Evolutionary conservation across 2,329 filamentous ascomycete species (phyloP).

Genomic region (Amauroascus verrucosus): DNA sequence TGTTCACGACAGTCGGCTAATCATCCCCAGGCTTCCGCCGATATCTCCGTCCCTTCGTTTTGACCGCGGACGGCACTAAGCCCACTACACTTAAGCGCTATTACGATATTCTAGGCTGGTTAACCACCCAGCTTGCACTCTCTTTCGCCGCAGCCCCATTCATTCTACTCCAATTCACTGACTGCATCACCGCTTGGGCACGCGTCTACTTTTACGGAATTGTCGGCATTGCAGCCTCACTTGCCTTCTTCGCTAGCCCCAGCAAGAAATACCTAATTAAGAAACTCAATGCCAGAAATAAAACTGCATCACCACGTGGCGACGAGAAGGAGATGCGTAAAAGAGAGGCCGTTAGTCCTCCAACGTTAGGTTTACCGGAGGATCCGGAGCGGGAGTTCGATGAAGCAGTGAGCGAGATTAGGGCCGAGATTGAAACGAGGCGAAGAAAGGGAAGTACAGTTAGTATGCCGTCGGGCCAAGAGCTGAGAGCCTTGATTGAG

Average conservation of each 20-base stretch:
- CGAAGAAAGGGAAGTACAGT: slow-evolving; percentile 38
- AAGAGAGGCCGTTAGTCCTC: slow-evolving; percentile 29
- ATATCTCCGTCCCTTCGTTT: slow-evolving; percentile 82
- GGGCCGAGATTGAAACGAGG: slow-evolving; percentile 57
- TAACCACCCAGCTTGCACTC: slow-evolving; percentile 72
- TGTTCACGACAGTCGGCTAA: too few relatives aligned
- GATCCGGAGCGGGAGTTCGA: slow-evolving; percentile 67
- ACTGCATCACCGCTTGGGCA: slow-evolving; percentile 66
- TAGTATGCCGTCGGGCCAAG: slow-evolving; percentile 38
- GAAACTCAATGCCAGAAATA: slow-evolving; percentile 48
- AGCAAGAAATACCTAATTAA: slow-evolving; percentile 53
- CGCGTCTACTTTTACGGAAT: slow-evolving; percentile 83
- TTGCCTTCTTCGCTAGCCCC: slow-evolving; percentile 70
- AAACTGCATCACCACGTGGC: not conserved
- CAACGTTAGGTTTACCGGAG: slow-evolving; percentile 65
- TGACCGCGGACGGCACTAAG: slow-evolving; percentile 62
- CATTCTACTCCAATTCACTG: slow-evolving; percentile 62
- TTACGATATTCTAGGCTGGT: slow-evolving; percentile 69
- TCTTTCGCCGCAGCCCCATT: slow-evolving; percentile 78
- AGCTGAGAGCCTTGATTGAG: slow-evolving; percentile 45
- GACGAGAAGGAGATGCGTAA: not conserved
- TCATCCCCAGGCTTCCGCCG: slow-evolving; percentile 65
- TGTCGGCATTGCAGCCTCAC: slow-evolving; percentile 52
- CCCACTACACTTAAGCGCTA: slow-evolving; percentile 65
- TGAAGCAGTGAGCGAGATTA: slow-evolving; percentile 66